phyloP scores from a whole-genome alignment of 768 basidiomycete genomes.

The Brasilioporus rufonigricans region DNA sequence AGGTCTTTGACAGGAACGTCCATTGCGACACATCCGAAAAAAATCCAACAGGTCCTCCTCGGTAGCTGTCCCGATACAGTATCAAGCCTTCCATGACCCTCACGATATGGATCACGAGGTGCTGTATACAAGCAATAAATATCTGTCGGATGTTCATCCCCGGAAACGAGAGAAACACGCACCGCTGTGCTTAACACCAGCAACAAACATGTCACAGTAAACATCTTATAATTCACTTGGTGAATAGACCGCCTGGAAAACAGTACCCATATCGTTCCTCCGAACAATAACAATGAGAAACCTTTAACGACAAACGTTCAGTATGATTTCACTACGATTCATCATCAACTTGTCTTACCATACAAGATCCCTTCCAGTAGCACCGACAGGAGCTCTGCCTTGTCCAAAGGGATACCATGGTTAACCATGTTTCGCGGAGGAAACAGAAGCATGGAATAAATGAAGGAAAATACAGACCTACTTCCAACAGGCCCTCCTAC shows the following conservation, averaged over 20 bases:
- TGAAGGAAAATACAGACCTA: neutral
- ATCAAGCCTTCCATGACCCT: slow-evolving; percentile 24
- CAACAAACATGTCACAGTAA: slow-evolving; percentile 19
- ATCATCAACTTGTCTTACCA: slow-evolving; percentile 1
- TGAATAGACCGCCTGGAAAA: slow-evolving; percentile 3
- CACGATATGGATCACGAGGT: slow-evolving; percentile 22
- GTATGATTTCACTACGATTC: neutral
- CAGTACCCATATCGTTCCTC: slow-evolving; percentile 26
- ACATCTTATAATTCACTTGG: slow-evolving; percentile 17
- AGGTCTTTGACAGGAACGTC: neutral
- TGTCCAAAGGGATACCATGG: neutral
- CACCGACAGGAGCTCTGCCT: slow-evolving; percentile 1
- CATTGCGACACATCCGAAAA: slow-evolving; percentile 19
- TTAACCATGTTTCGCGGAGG: neutral
- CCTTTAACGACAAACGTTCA: slow-evolving; percentile 11
- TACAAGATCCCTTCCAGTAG: slow-evolving; percentile 13
- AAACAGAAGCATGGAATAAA: neutral
- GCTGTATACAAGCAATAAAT: slow-evolving; percentile 9
- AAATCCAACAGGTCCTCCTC: slow-evolving; percentile 24
- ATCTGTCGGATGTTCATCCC: too few species aligned
- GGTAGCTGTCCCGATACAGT: slow-evolving; percentile 14
- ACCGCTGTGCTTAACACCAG: slow-evolving; percentile 27
- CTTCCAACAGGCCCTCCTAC: neutral
- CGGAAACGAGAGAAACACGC: neutral
- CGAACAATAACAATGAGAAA: slow-evolving; percentile 35